Evolutionary conservation across 1,284 basidiomycete genomes (phyloP).

Genomic region (Vanrija sp.): DNA sequence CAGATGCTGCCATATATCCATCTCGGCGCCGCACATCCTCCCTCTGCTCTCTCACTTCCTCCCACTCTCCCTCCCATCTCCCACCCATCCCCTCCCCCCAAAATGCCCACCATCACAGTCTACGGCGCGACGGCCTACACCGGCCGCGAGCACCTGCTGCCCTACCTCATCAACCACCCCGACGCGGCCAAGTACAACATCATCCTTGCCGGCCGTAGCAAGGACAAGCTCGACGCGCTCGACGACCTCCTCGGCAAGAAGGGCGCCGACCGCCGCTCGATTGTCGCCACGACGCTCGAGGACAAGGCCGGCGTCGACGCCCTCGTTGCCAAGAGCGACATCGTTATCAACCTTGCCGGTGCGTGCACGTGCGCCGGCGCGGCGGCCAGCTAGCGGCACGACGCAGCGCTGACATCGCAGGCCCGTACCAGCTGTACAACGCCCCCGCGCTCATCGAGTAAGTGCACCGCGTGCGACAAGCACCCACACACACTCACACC

Average conservation of each 20-base stretch:
- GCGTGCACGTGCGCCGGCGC: slow-evolving; percentile 5
- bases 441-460: slow-evolving; percentile 34
- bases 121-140: slow-evolving; percentile 48
- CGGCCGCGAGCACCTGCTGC: slow-evolving; percentile 29
- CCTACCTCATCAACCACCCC: slow-evolving; percentile 40
- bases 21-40: too few species aligned
- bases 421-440: slow-evolving; percentile 36
- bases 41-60: too few species aligned
- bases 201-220: slow-evolving; percentile 41
- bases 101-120: slow-evolving; percentile 33
- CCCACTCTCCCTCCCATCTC: too few species aligned
- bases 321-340: slow-evolving; percentile 25
- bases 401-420: slow-evolving; percentile 8
- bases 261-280: slow-evolving; percentile 10
- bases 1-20: too few species aligned
- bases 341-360: slow-evolving; percentile 43
- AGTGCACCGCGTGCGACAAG: neutral
- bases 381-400: too few species aligned
- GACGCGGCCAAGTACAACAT: slow-evolving; percentile 31
- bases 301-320: slow-evolving; percentile 28
- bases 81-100: too few species aligned
- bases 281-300: slow-evolving; percentile 24
- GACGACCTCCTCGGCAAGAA: slow-evolving; percentile 9
- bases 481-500: neutral
- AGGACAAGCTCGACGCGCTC: slow-evolving; percentile 28